Evolutionary conservation across 2,329 filamentous ascomycete genomes (phyloP), one percentile per base, ranked within the genome.

Genomic region (Graphilbum ipis-grandicollis): DNA sequence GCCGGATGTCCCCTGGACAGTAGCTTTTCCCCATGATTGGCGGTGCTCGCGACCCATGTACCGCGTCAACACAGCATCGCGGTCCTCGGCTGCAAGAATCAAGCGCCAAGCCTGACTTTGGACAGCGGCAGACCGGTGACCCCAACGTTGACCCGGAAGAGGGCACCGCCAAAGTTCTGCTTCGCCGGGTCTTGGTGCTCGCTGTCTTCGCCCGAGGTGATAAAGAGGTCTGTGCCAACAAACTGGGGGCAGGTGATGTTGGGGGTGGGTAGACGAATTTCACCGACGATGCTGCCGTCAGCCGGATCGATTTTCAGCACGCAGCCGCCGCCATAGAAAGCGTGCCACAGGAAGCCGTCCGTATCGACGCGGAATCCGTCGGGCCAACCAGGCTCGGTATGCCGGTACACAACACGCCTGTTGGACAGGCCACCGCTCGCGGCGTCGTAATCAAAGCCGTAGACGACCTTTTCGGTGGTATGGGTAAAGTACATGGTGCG

Each of bases 281-380:
- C 71, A 7, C 81, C 84, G 5, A 86, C 63, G 22, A 93, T 57
- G 48, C 75, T 60, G 3, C 83, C 84, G 35, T 67, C 55, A 9
- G 19, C 18, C 5, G 75, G 71, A 34, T 68, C 72, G 49, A 93
- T 77, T 52, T 79, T 73, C 45, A 93, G 59, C 19, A 93, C 81
- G 41, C 73, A 70, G 41, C 70, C 63, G 43, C 79, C 80, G 37
- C 84, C 84, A 51, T 83, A 90, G n/a, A 90, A 65, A 8, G 83
- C 81, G 42, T 80, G 76, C 86, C 88, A 94, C 49, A 93, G 66
- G 58, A 79, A 78, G n/a, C 84, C 85, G 38, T 92, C 73, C 31
- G 67, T 69, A 51, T 94, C 86, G 49, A 92, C 70, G 43, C 78
- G 76, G 57, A 88, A 86, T 2, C 86, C 86, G 55, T 94, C 86